Percentiles rank a stretch among this genome's conserved stretches.
Evolutionary conservation across 768 basidiomycete genomes (phyloP).

Genomic region (Agaricus bisporus): DNA sequence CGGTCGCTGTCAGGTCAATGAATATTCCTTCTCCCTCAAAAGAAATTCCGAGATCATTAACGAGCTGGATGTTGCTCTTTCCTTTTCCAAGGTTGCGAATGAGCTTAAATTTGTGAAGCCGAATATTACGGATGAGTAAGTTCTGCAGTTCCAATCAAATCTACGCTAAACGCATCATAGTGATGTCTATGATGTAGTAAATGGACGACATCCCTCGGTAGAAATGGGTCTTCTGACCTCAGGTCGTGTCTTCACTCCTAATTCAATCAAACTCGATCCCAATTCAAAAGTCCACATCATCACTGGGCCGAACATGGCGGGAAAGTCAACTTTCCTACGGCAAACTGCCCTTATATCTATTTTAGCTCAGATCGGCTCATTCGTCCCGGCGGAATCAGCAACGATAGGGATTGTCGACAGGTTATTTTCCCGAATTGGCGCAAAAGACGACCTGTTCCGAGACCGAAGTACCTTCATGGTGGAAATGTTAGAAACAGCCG

Average conservation of each 20-base stretch:
- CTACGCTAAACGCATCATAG: slow-evolving; percentile 28
- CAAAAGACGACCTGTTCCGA: slow-evolving; percentile 90
- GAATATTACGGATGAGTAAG: slow-evolving; percentile 62
- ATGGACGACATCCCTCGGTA: slow-evolving; percentile 91
- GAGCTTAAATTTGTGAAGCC: slow-evolving; percentile 79
- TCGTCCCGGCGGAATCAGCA: slow-evolving; percentile 84
- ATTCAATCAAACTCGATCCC: slow-evolving; percentile 61
- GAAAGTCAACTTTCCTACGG: slow-evolving; percentile 89
- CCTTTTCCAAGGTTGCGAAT: slow-evolving; percentile 74
- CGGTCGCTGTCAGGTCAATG: slow-evolving; percentile 47
- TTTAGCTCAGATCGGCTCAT: slow-evolving; percentile 89
- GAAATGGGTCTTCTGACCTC: slow-evolving; percentile 76
- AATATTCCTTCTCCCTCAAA: slow-evolving; percentile 48
- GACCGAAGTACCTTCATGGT: slow-evolving; percentile 98
- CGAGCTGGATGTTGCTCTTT: slow-evolving; percentile 79
- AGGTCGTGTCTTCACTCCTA: slow-evolving; percentile 79
- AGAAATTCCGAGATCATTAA: slow-evolving; percentile 75
- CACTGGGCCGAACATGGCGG: slow-evolving; percentile 95
- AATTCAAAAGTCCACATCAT: slow-evolving; percentile 69
- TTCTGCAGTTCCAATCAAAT: neutral
- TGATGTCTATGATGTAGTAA: slow-evolving; percentile 51
- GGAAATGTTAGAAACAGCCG: slow-evolving; percentile 93
- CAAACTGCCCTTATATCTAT: slow-evolving; percentile 88
- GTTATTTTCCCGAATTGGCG: slow-evolving; percentile 91
- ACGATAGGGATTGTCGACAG: slow-evolving; percentile 82